Evolutionary conservation across 1,139 yeast genomes (phyloP).

Genomic region (Meyerozyma athensensis): DNA sequence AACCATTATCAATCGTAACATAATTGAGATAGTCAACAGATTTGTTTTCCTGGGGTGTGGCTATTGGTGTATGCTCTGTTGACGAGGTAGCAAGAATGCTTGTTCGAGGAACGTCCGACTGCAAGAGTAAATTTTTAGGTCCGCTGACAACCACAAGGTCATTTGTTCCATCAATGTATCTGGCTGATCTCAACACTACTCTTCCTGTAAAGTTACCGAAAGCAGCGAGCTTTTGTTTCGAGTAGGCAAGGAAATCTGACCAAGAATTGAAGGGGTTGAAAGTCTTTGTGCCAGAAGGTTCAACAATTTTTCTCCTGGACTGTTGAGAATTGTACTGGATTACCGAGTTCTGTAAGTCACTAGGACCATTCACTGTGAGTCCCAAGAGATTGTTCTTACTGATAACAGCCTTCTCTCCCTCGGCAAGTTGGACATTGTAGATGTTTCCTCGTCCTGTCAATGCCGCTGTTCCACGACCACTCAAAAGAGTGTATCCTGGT

Average conservation of each 20-base stretch:
- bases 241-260: background rate
- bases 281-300: background rate
- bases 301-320: background rate
- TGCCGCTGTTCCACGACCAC: slow-evolving; percentile 58
- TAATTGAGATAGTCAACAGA: background rate
- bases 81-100: background rate
- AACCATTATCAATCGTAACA: background rate
- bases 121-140: slow-evolving; percentile 51
- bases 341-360: slow-evolving; percentile 38
- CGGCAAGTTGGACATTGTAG: slow-evolving; percentile 41
- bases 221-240: background rate
- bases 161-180: slow-evolving; percentile 26
- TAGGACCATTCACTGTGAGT: slow-evolving; percentile 47
- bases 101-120: slow-evolving; percentile 23
- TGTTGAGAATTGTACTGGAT: slow-evolving; percentile 16
- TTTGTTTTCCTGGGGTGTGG: background rate
- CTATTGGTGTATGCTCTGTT: background rate
- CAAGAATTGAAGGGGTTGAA: background rate
- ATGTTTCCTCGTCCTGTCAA: slow-evolving; percentile 56
- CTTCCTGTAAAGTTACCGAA: background rate
- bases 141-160: slow-evolving; percentile 49
- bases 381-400: slow-evolving; percentile 47
- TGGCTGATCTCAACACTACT: slow-evolving; percentile 5
- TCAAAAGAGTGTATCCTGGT: slow-evolving; percentile 42
- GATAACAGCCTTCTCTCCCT: slow-evolving; percentile 46